phyloP scores from a whole-genome alignment of 768 basidiomycete species.

The Sistotremastrum suecicum region DNA sequence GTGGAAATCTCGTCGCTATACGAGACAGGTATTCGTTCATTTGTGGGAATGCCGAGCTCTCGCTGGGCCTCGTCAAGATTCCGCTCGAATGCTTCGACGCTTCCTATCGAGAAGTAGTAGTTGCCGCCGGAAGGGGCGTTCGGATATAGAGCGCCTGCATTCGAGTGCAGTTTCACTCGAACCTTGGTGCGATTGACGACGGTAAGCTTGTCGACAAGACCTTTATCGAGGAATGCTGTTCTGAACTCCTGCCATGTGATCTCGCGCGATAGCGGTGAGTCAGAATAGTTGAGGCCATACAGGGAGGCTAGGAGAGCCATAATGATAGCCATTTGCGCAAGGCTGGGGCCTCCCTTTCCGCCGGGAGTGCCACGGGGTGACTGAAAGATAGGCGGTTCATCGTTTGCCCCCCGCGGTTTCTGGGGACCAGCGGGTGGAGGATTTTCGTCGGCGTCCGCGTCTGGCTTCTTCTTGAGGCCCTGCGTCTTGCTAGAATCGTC shows the following conservation, averaged over 20 bases:
- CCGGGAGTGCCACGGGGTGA: too few species aligned
- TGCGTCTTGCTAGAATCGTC: neutral
- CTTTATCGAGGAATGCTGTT: conserved; percentile 92
- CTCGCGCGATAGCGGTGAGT: conserved; percentile 51
- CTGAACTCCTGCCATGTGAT: conserved; percentile 99
- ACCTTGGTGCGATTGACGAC: conserved; percentile 87
- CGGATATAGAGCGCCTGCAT: conserved; percentile 73
- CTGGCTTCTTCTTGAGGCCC: neutral
- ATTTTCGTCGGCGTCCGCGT: neutral
- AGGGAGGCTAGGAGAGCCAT: conserved; percentile 32
- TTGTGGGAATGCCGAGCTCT: conserved; percentile 82
- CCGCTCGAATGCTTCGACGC: conserved; percentile 91
- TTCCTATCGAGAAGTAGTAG: conserved; percentile 95
- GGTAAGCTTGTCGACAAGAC: conserved; percentile 83
- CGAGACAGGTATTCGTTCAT: conserved; percentile 91
- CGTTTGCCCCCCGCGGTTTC: neutral
- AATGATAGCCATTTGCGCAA: neutral
- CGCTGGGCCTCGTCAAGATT: conserved; percentile 88
- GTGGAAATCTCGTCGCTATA: conserved; percentile 92
- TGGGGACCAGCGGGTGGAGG: neutral
- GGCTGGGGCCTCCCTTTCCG: neutral
- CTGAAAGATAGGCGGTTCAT: too few species aligned
- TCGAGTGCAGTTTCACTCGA: conserved; percentile 84
- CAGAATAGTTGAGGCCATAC: conserved; percentile 39
- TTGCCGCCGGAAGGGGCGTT: conserved; percentile 40